Percentiles rank a stretch among this genome's conserved stretches.
Conservation (phyloP, 352 stramenopile species). For the Phytophthora multivora region DNA sequence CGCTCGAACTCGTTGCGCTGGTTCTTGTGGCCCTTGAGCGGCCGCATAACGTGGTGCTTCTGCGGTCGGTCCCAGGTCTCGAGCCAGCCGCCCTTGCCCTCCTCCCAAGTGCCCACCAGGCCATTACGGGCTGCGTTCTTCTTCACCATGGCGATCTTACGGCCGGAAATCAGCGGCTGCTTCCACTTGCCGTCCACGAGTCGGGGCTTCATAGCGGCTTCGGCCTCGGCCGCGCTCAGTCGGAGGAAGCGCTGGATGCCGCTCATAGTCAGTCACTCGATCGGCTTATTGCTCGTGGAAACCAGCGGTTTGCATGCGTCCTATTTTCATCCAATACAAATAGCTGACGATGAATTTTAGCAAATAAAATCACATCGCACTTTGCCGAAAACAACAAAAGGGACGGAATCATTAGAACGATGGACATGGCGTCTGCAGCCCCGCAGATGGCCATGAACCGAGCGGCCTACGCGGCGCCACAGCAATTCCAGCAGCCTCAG, state of each 20-base stretch:
- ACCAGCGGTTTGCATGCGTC: constrained; percentile 23
- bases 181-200: constrained; percentile 87
- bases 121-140: constrained; percentile 77
- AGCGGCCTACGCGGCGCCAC: constrained; percentile 20
- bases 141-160: constrained; percentile 84
- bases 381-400: constrained; percentile 13
- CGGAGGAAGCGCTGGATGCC: constrained; percentile 78
- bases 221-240: constrained; percentile 71
- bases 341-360: no score
- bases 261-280: constrained; percentile 15
- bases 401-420: constrained; percentile 5
- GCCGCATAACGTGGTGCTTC: constrained; percentile 88
- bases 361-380: constrained; percentile 13
- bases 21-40: constrained; percentile 80
- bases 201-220: constrained; percentile 79
- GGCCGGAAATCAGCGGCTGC: constrained; percentile 78
- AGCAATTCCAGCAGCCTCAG: constrained; percentile 29
- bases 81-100: constrained; percentile 82
- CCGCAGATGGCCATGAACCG: constrained; percentile 44
- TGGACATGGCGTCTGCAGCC: constrained; percentile 28
- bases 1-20: constrained; percentile 86
- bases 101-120: constrained; percentile 76
- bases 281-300: constrained; percentile 19
- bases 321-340: constrained; percentile 20
- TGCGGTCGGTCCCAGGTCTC: constrained; percentile 74